Evolutionary conservation across 768 basidiomycete species (phyloP).

Genomic region (Ephemerocybe angulata): DNA sequence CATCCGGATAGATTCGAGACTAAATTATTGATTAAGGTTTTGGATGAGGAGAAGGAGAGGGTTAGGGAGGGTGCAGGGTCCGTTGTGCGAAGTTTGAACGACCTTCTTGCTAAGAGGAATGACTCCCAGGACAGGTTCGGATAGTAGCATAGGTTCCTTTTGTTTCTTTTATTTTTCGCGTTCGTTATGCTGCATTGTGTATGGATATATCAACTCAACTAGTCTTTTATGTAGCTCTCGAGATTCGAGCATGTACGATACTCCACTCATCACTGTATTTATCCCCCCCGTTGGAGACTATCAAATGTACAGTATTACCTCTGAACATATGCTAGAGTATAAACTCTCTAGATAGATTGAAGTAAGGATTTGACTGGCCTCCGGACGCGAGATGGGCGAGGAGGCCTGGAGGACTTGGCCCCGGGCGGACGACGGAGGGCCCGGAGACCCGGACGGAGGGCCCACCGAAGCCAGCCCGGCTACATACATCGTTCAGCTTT

Average conservation of each 20-base stretch:
- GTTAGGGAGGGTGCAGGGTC: slow-evolving; percentile 71
- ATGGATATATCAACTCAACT: slow-evolving; percentile 13
- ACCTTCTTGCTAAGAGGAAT: slow-evolving; percentile 56
- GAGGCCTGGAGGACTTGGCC: too few species aligned
- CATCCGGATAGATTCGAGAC: slow-evolving; percentile 83
- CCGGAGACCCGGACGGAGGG: too few species aligned
- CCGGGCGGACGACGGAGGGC: too few species aligned
- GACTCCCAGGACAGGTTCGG: slow-evolving; percentile 1
- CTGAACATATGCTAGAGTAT: background rate
- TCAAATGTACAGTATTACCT: slow-evolving; percentile 6
- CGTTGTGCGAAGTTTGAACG: slow-evolving; percentile 69
- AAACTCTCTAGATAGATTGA: background rate
- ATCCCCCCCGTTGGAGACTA: background rate
- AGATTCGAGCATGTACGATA: slow-evolving; percentile 1
- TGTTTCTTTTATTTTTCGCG: background rate
- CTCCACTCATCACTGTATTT: slow-evolving; percentile 1
- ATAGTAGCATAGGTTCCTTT: background rate
- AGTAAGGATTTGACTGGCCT: too few species aligned
- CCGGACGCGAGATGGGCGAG: too few species aligned
- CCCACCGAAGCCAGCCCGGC: too few species aligned
- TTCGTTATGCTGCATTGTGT: slow-evolving; percentile 6
- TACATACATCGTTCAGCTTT: too few species aligned
- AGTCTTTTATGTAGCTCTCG: background rate
- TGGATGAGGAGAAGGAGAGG: slow-evolving; percentile 57
- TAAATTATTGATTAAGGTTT: slow-evolving; percentile 60